Evolutionary conservation across 2,329 filamentous ascomycete species (phyloP).

Genomic region (Cadophora gregata): DNA sequence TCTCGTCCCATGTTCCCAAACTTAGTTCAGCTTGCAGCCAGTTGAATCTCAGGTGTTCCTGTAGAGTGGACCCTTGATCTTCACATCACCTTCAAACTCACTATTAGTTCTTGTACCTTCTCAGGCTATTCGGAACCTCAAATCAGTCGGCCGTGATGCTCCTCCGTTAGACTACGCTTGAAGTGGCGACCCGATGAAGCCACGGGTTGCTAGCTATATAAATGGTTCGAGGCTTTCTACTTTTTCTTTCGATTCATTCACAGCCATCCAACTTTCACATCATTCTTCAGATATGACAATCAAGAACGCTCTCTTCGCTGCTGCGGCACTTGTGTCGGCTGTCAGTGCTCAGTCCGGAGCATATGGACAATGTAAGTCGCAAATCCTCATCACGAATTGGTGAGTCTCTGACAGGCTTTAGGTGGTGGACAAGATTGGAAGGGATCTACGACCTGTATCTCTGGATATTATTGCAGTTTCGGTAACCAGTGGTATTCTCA

Average conservation of each 20-base stretch:
- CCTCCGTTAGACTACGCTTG: slow-evolving; percentile 23
- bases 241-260: slow-evolving; percentile 13
- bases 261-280: slow-evolving; percentile 19
- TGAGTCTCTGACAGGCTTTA: slow-evolving; percentile 28
- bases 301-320: slow-evolving; percentile 39
- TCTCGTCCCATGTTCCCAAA: background rate
- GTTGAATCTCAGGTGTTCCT: slow-evolving; percentile 3
- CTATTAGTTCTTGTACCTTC: slow-evolving; percentile 5
- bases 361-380: slow-evolving; percentile 42
- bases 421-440: slow-evolving; percentile 40
- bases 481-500: slow-evolving; percentile 41
- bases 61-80: slow-evolving; percentile 7
- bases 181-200: background rate
- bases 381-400: no score
- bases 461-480: slow-evolving; percentile 32
- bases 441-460: slow-evolving; percentile 40
- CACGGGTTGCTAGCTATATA: slow-evolving; percentile 24
- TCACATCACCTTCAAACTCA: background rate
- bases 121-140: slow-evolving; percentile 39
- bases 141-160: slow-evolving; percentile 35
- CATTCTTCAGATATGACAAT: slow-evolving; percentile 37
- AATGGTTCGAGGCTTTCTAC: slow-evolving; percentile 7
- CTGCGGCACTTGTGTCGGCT: slow-evolving; percentile 42
- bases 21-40: slow-evolving; percentile 3
- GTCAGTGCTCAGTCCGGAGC: slow-evolving; percentile 37